Evolutionary conservation across 108 stramenopile genomes (phyloP).

Genomic region (Skeletonema costatum): DNA sequence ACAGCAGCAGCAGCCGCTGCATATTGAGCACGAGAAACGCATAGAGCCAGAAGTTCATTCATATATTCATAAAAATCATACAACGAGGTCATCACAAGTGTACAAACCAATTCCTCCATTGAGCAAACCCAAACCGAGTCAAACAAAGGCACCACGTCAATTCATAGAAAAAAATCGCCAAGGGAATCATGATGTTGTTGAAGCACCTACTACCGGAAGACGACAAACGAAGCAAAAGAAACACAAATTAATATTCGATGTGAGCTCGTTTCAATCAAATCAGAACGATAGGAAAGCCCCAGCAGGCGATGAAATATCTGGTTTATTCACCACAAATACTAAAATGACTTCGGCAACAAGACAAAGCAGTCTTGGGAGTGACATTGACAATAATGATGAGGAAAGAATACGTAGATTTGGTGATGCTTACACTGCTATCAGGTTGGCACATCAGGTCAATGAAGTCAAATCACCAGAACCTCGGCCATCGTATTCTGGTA

Average conservation of each 20-base stretch:
- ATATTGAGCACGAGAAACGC: not conserved
- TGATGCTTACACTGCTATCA: constrained; percentile 77
- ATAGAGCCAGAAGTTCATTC: not conserved
- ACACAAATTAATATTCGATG: constrained; percentile 31
- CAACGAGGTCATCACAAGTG: not conserved
- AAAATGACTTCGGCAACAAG: constrained; percentile 22
- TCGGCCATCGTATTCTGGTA: constrained; percentile 29
- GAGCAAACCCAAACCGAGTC: not conserved
- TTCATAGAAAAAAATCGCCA: not conserved
- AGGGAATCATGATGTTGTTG: not conserved
- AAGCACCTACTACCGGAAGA: not conserved
- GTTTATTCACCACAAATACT: constrained; percentile 26
- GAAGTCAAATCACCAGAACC: constrained; percentile 28
- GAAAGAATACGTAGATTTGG: constrained; percentile 72
- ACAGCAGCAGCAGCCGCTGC: not conserved
- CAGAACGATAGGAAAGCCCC: not conserved
- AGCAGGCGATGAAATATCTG: constrained; percentile 29
- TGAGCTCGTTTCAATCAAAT: constrained; percentile 6
- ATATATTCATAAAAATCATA: not conserved
- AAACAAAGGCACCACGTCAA: not conserved
- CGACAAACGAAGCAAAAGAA: constrained; percentile 31
- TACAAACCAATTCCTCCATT: not conserved
- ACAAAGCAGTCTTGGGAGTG: not conserved
- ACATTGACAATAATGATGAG: constrained; percentile 36
- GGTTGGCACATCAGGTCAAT: constrained; percentile 48